A percentile compares a stretch with the other conserved stretches of the same genome.
Conservation (phyloP, 345 rosid species). For the Pistacia integerrima region DNA sequence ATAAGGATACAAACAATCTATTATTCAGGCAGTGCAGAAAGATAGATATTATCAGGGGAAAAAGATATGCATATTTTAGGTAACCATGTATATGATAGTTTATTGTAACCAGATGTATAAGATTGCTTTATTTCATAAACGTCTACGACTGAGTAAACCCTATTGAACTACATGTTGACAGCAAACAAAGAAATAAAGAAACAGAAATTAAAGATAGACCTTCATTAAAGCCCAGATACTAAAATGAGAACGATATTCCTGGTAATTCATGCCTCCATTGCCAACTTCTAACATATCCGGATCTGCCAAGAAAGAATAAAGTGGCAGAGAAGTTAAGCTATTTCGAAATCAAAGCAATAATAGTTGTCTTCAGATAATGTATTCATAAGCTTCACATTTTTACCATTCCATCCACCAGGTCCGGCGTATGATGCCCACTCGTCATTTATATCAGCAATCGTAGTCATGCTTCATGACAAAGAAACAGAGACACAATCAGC, state of each 20-base stretch:
- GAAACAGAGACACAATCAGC: slow-evolving; percentile 20
- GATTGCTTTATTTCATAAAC: background rate
- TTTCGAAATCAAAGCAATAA: background rate
- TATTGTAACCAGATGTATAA: background rate
- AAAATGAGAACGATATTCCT: slow-evolving; percentile 89
- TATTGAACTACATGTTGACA: slow-evolving; percentile 10
- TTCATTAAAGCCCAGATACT: slow-evolving; percentile 99
- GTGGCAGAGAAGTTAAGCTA: slow-evolving; percentile 13
- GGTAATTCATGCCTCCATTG: slow-evolving; percentile 90
- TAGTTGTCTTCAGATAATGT: slow-evolving; percentile 7
- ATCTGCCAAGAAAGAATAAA: slow-evolving; percentile 45
- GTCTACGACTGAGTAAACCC: background rate
- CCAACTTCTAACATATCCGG: slow-evolving; percentile 99
- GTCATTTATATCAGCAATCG: slow-evolving; percentile 88
- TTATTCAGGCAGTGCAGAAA: background rate
- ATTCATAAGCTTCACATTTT: slow-evolving; percentile 10
- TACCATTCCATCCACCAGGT: slow-evolving; percentile 99
- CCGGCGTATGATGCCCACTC: slow-evolving; percentile 98
- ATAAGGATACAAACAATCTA: background rate
- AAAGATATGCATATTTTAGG: no score
- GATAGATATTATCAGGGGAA: background rate
- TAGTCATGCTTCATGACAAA: slow-evolving; percentile 70
- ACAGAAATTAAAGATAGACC: slow-evolving; percentile 36
- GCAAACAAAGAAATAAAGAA: slow-evolving; percentile 6
- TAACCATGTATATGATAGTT: background rate